Conservation (phyloP, 495 filamentous ascomycete genomes). For the Talaromyces proteolyticus region DNA sequence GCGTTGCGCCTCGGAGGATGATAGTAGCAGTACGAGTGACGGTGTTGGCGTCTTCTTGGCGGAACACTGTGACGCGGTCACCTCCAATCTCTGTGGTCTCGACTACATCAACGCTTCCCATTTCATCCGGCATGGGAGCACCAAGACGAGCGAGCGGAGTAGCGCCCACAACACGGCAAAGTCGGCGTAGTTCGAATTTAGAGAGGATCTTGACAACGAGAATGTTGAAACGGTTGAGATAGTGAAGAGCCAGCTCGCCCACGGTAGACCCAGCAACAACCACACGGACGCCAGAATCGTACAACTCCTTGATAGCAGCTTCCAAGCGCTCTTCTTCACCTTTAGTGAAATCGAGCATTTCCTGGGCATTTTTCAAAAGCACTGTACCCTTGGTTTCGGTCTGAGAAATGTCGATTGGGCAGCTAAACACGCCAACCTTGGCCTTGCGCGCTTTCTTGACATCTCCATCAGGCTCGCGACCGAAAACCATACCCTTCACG, state of each 20-base stretch:
- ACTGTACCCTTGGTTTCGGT: constrained; percentile 99
- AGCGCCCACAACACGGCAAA: constrained; percentile 95
- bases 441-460: constrained; percentile 87
- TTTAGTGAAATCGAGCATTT: constrained; percentile 97
- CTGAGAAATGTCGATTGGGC: constrained; percentile 90
- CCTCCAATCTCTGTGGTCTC: constrained; percentile 98
- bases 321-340: constrained; percentile 93
- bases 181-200: constrained; percentile 90
- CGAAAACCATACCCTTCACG: constrained; percentile 98
- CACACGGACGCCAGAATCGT: constrained; percentile 88
- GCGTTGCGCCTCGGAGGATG: constrained; percentile 91
- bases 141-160: constrained; percentile 92
- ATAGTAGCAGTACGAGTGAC: constrained; percentile 89
- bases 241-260: constrained; percentile 94
- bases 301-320: constrained; percentile 84
- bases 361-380: constrained; percentile 92
- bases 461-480: constrained; percentile 81
- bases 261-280: constrained; percentile 87
- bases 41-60: constrained; percentile 90
- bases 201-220: constrained; percentile 95
- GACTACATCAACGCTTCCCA: constrained; percentile 90
- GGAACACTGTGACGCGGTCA: constrained; percentile 96
- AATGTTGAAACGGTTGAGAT: constrained; percentile 94
- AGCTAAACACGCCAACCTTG: constrained; percentile 95
- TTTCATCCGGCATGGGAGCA: constrained; percentile 99